Conservation (phyloP, 768 basidiomycete genomes). For the Rhodotorula diobovata region DNA sequence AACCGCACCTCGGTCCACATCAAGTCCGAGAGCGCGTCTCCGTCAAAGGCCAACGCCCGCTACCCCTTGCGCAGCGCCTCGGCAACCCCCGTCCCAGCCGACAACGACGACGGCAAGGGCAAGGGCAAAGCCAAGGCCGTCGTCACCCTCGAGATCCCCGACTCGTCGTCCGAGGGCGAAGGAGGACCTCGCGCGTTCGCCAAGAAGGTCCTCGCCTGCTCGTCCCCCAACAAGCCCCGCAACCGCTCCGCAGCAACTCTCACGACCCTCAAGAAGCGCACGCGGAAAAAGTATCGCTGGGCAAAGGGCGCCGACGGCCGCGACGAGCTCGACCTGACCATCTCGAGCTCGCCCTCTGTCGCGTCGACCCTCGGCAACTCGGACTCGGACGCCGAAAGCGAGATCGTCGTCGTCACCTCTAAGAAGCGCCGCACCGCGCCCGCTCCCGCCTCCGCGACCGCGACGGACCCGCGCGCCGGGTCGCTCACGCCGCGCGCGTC, state of each 20-base stretch:
- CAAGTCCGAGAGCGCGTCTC: background rate
- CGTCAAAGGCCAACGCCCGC: background rate
- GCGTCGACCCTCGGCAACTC: background rate
- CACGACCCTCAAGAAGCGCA: background rate
- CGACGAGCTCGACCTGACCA: slow-evolving; percentile 10
- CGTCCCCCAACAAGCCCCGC: background rate
- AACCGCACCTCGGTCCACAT: background rate
- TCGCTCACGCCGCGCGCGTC: background rate
- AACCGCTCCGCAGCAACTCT: background rate
- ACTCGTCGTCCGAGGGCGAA: background rate
- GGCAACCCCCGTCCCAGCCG: background rate
- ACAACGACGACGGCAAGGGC: background rate
- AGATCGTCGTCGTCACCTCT: background rate
- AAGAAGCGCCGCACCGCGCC: background rate
- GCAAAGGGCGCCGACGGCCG: background rate
- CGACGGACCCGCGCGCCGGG: background rate
- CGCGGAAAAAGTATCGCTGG: background rate
- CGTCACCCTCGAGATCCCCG: background rate
- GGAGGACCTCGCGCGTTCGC: background rate
- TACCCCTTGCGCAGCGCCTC: background rate
- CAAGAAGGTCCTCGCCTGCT: background rate
- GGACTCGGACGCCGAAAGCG: background rate
- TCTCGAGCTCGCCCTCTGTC: background rate
- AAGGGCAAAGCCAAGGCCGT: background rate
- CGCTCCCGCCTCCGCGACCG: background rate